Base-by-base conservation (phyloP, 2,329 filamentous ascomycete genomes). In the Polychaeton citri region DNA sequence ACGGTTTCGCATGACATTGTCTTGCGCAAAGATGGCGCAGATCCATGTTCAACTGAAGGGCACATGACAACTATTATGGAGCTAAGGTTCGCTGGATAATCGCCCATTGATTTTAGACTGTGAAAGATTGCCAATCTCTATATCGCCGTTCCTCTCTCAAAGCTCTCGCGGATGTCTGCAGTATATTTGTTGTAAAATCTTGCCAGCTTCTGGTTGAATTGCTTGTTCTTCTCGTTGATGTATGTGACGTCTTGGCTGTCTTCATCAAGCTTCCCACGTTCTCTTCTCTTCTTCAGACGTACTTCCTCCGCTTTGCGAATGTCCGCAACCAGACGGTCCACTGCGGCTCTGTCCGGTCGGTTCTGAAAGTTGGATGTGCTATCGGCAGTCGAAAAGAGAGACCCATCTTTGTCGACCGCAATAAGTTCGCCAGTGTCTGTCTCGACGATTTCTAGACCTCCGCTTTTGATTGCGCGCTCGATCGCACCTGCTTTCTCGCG, bases 171-270 rank as follows among this genome's bases (percentile, higher is more conserved):
- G 51, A 98, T 96, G 59, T 98, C 90, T 20, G 82, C 77, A 32
- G 90, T 98, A 61, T 98, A 98, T 68, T 94, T 93, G 65, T 98
- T 90, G 64, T 98, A 98, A 66, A 96, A 98, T 47, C 90, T 72
- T 36, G 81, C 71, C 60, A 98, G 68, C 66, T 98, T 96, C 66
- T 93, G 79, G 75, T 98, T 98, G 68, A 98, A 98, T 70, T 95
- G 86, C 71, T 96, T 96, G 71, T 98, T 98, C 79, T 98, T 95
- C 64, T 95, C 86, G 64, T 98, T 98, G 73, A 98, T 98, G 63
- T 94, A 96, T 6, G 88, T 96, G 50, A 96, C 82, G 60, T 98
- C 90, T 19, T 76, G 80, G 33, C 87, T 82, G 44, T 93, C 86
- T 39, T 87, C 85, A 43, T 79, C 80, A 56, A 78, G 74, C 9